A percentile compares a stretch with the other conserved stretches of the same genome.
These are phyloP conservation scores for Incumbomyces delicatus DNA, from an alignment of 2,329 filamentous ascomycete species.

Conservation along the genomic window DNA sequence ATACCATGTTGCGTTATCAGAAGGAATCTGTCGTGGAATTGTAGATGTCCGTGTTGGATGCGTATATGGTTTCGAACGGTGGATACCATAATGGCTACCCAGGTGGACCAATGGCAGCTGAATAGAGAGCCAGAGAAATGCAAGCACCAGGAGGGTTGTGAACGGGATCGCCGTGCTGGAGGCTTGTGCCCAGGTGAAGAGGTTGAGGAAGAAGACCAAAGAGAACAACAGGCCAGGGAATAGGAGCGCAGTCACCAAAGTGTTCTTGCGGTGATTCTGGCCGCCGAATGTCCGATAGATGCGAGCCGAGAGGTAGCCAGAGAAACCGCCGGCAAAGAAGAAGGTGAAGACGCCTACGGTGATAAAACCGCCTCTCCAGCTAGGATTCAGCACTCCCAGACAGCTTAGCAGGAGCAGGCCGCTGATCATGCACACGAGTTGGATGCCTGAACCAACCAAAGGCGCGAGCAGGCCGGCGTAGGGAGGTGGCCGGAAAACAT, in stretches of 20 bases:
- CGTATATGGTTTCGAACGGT: constrained; percentile 58
- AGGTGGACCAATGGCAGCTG: constrained; percentile 76
- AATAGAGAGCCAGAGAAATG: constrained; percentile 72
- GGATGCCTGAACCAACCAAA: constrained; percentile 74
- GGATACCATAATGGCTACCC: constrained; percentile 68
- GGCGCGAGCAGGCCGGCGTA: constrained; percentile 67
- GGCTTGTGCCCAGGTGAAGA: constrained; percentile 84
- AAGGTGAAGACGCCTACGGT: constrained; percentile 76
- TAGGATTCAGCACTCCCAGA: constrained; percentile 70
- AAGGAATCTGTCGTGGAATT: constrained; percentile 64
- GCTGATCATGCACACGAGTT: constrained; percentile 71
- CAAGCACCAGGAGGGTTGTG: constrained; percentile 61
- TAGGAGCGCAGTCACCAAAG: constrained; percentile 63
- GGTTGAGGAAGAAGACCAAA: constrained; percentile 68
- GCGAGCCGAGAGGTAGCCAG: constrained; percentile 75
- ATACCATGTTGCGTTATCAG: constrained; percentile 59
- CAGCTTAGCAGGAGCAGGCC: constrained; percentile 64
- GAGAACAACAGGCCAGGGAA: constrained; percentile 71
- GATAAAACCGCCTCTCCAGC: constrained; percentile 81
- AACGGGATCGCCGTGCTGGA: constrained; percentile 83
- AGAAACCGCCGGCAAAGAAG: constrained; percentile 72
- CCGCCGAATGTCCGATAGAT: constrained; percentile 79
- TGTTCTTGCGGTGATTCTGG: constrained; percentile 63
- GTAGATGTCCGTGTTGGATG: constrained; percentile 69
- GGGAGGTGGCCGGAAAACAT: constrained; percentile 68